Conservation (phyloP, 78 protist species). For the Dictyostelium firmibasis region DNA sequence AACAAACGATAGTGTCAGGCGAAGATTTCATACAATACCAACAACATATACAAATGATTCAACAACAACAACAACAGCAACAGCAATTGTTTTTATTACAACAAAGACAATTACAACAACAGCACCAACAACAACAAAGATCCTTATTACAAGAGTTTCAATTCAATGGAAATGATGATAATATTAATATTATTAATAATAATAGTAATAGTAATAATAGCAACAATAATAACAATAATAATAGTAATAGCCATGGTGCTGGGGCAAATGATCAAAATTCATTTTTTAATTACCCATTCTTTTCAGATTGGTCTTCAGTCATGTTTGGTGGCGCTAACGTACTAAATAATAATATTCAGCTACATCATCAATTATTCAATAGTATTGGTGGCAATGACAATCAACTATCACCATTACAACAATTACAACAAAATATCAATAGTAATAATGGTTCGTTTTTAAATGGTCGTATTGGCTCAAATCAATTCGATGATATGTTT, state of each 20-base stretch:
- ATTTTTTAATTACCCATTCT: neutral
- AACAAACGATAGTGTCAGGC: neutral
- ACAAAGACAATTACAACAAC: slow-evolving; percentile 19
- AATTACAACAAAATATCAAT: neutral
- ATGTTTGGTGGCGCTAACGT: neutral
- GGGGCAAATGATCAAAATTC: neutral
- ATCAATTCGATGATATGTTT: neutral
- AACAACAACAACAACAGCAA: slow-evolving; percentile 24
- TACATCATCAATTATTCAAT: neutral
- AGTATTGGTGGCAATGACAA: neutral
- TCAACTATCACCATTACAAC: neutral
- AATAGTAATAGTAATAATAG: neutral
- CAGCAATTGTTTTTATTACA: slow-evolving; percentile 2
- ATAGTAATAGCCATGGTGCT: neutral
- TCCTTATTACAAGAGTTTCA: neutral
- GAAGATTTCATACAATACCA: neutral
- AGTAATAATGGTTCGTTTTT: neutral
- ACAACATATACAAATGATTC: neutral
- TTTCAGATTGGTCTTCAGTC: neutral
- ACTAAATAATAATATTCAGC: neutral
- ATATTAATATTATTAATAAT: neutral
- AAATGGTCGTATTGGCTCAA: neutral
- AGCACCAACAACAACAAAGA: neutral
- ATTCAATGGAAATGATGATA: neutral
- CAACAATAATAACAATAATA: neutral